Evolutionary conservation across 2,329 filamentous ascomycete species (phyloP).

Genomic region (Aspergillus puulaauensis): DNA sequence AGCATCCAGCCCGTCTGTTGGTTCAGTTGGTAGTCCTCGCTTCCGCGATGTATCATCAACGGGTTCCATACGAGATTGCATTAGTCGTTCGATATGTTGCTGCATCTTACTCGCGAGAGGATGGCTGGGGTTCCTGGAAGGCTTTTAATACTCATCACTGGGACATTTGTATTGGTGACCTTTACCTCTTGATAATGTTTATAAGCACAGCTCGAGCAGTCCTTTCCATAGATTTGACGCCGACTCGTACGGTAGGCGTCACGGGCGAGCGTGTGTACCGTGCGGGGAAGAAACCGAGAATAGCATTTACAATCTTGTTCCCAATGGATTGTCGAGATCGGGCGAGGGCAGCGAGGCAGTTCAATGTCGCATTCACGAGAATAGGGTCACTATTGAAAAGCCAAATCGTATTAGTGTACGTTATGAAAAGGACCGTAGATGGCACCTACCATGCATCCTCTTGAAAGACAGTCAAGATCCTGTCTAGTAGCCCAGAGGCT

Average conservation of each 20-base stretch:
- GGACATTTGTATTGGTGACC: background rate
- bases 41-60: constrained; percentile 78
- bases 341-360: constrained; percentile 79
- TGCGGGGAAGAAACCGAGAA: constrained; percentile 89
- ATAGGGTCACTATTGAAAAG: constrained; percentile 68
- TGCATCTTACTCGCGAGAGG: constrained; percentile 76
- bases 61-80: constrained; percentile 73
- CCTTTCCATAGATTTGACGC: constrained; percentile 91
- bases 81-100: constrained; percentile 79
- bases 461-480: constrained; percentile 80
- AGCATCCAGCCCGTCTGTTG: constrained; percentile 68
- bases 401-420: constrained; percentile 6
- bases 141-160: constrained; percentile 21
- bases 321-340: constrained; percentile 77
- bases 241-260: constrained; percentile 75
- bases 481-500: constrained; percentile 83
- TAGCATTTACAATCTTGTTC: constrained; percentile 78
- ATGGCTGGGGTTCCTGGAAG: constrained; percentile 71
- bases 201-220: constrained; percentile 81
- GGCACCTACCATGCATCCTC: constrained; percentile 71
- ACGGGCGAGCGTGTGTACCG: constrained; percentile 74
- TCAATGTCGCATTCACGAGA: constrained; percentile 86
- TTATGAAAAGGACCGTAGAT: background rate
- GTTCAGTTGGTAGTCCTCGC: constrained; percentile 68
- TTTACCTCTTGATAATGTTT: constrained; percentile 76